A percentile compares a stretch with the other conserved stretches of the same genome.
Evolutionary conservation across 495 filamentous ascomycete genomes (phyloP).

Genomic region (Aspergillus egyptiacus): DNA sequence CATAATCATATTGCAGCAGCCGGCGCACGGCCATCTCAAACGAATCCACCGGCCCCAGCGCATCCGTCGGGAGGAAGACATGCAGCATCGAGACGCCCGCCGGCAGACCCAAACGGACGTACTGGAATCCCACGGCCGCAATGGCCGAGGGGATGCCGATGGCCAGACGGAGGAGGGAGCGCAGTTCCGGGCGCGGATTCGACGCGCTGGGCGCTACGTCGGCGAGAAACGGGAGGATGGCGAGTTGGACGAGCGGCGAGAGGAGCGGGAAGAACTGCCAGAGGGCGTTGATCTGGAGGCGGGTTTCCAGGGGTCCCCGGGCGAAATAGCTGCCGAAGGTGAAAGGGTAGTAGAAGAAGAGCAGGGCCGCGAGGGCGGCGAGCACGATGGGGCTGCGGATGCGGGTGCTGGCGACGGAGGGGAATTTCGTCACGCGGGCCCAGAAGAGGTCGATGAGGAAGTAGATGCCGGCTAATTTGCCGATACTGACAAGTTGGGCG

Average conservation of each 20-base stretch:
- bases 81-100: neutral
- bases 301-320: slow-evolving; percentile 5
- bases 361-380: slow-evolving; percentile 6
- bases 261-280: slow-evolving; percentile 22
- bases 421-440: neutral
- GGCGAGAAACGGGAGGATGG: neutral
- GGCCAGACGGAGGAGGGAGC: slow-evolving; percentile 5
- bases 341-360: slow-evolving; percentile 12
- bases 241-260: slow-evolving; percentile 12
- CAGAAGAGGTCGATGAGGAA: slow-evolving; percentile 14
- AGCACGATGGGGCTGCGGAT: neutral
- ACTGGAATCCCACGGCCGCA: slow-evolving; percentile 9
- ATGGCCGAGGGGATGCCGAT: slow-evolving; percentile 2
- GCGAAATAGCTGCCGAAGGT: slow-evolving; percentile 13
- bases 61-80: slow-evolving; percentile 5
- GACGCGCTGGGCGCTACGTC: neutral
- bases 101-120: slow-evolving; percentile 1
- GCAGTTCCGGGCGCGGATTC: neutral
- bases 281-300: slow-evolving; percentile 12
- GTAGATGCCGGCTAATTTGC: slow-evolving; percentile 17
- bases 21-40: slow-evolving; percentile 9
- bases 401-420: neutral
- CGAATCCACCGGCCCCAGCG: neutral
- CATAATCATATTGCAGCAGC: slow-evolving; percentile 19
- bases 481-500: slow-evolving; percentile 16